Evolutionary conservation across 805 yeast species (phyloP).

Genomic region (Candida adriatica): DNA sequence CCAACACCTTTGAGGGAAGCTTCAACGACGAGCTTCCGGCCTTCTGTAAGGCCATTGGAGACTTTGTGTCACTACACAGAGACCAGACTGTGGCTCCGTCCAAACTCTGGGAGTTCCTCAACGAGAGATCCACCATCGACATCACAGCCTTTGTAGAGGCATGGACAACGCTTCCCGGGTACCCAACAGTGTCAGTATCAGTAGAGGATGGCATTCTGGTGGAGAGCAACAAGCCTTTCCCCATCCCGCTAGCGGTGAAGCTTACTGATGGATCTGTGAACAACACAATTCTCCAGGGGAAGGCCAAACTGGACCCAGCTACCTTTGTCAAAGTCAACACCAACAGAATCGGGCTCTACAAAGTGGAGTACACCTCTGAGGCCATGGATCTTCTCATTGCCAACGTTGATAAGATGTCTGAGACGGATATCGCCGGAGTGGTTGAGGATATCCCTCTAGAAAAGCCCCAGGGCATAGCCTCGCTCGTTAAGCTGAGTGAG

Average conservation of each 20-base stretch:
- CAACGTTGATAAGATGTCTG: constrained; percentile 18
- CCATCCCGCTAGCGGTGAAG: constrained; percentile 49
- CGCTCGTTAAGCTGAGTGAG: constrained; percentile 23
- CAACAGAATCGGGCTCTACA: constrained; percentile 39
- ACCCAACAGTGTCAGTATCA: constrained; percentile 41
- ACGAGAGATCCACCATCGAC: constrained; percentile 32
- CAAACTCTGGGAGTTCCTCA: constrained; percentile 45
- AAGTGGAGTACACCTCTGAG: constrained; percentile 46
- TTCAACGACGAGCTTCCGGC: constrained; percentile 25
- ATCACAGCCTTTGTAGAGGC: constrained; percentile 46
- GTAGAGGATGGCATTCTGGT: constrained; percentile 20
- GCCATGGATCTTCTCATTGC: too few relatives aligned
- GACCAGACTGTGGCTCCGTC: constrained; percentile 37
- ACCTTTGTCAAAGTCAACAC: constrained; percentile 37
- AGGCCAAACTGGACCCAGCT: constrained; percentile 22
- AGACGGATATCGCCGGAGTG: constrained; percentile 25
- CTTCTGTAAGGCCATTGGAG: constrained; percentile 31
- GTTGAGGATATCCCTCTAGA: too few relatives aligned
- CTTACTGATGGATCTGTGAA: constrained; percentile 28
- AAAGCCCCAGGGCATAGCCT: too few relatives aligned
- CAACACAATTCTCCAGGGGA: constrained; percentile 38
- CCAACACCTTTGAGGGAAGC: constrained; percentile 32
- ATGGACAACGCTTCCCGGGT: constrained; percentile 57
- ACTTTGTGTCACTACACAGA: constrained; percentile 30
- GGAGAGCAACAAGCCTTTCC: constrained; percentile 38